Evolutionary conservation across 768 basidiomycete species (phyloP), one percentile per base, ranked within the genome.

Genomic region (Phylloporus sp.): DNA sequence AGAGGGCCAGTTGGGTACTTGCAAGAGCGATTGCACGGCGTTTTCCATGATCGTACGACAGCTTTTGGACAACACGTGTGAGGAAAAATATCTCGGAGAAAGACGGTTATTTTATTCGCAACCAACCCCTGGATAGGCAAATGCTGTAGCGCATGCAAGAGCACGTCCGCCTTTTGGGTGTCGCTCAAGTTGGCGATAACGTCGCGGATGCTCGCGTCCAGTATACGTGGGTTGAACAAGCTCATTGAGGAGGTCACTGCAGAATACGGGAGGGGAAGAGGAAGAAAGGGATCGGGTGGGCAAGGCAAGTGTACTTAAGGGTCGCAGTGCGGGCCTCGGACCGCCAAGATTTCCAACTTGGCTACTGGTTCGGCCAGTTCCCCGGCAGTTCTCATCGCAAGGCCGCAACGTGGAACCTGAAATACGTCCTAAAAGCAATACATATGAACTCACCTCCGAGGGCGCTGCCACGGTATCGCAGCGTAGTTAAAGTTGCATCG

Each of bases 61-160:
- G 40, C 76, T 64, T 52, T 49, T n/a, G n/a, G 22, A 34, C 31
- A 29, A 33, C 0, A 4, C 17, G 26, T 54, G 23, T 58, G 49
- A n/a, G n/a, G n/a, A n/a, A 32, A 48, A 36, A 29, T 21, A 41
- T 36, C 32, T 34, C 22, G 39, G 43, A 17, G 17, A 55, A 23
- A 46, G 36, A 43, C 14, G 26, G 20, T 41, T 21, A 46, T 28
- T 6, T 5, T 37, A n/a, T n/a, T n/a, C n/a, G 24, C 5, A 6
- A 65, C 78, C 29, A 61, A 85, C 82, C 82, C 76, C 48, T 90
- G 82, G 38, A 76, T 71, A 42, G 83, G 80, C 49, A 95, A 78
- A 57, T 84, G 84, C 53, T 84, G 81, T 75, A 92, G 81, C n/a
- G 89, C 90, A 54, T 86, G 81, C 39, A 91, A 64, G 43, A 90